Base-by-base conservation (phyloP, 208 protist genomes). In the Crithidia expoeki region DNA sequence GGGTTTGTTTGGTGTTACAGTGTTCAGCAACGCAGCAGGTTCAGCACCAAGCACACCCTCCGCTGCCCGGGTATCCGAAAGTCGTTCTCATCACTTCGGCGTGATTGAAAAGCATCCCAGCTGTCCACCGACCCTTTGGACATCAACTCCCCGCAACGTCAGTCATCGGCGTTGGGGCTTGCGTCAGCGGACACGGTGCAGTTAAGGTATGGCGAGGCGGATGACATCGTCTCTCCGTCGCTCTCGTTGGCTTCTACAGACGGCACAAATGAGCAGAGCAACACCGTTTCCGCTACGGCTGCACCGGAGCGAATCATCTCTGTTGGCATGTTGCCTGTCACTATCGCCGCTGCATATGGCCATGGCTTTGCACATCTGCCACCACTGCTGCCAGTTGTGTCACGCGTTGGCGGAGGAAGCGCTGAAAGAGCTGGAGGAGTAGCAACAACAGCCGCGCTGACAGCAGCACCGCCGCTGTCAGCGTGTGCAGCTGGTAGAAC, bases 271-370 rank as follows among this genome's bases (percentile, higher is more conserved):
- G 47, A 30, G 21, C 47, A 30, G 47, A 52, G 47, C 47, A 16
- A 14, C 47, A 30, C 2, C 47, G 17, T 4, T 16, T 10, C 40
- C 25, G n/a, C 2, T 0, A 9, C 66, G 12, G 27, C 32, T 1
- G 21, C 30, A 9, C 11, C 33, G 6, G 66, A 72, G 57, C 32
- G 27, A n/a, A 53, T 68, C 21, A 76, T 67, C 51, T 42, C 70
- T 4, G 60, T 63, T 17, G 27, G 46, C 30, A 14, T 69, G 38
- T 30, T 62, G 34, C 60, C 61, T 19, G 61, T 60, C 50, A 9
- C 11, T 27, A 12, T 34, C 47, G 30, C 27, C 33, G 28, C 9
- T 16, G 30, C 21, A 23, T 7, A 19, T 5, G n/a, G 23, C 28
- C 27, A 33, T 25, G 32, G 5, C 19, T 23, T 55, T 3, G 28